Evolutionary conservation across 1,139 yeast genomes (phyloP), one percentile per base, ranked within the genome.

Genomic region (Diutina neorugosa): DNA sequence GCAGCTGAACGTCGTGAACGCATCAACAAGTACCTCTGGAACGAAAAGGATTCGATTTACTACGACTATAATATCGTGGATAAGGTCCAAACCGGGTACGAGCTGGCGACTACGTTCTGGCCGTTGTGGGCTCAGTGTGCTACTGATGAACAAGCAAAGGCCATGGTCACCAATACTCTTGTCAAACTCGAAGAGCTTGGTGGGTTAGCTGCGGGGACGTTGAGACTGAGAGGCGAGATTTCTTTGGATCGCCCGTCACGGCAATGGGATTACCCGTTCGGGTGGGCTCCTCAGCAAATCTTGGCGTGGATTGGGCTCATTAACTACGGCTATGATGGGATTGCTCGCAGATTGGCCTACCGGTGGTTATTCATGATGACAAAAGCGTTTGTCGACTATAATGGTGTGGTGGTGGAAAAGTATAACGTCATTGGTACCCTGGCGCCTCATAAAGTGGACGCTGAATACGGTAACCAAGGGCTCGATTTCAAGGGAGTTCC

Each of bases 251-350:
- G 91, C 60, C 96, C 96, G 23, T 82, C 87, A 40, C 78, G 98
- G 66, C 98, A 93, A 70, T 93, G 98, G 98, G 98, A 93, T 66
- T 93, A 84, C 65, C 98, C 98, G 6, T 89, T 74, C 63, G 98
- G 98, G 4, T 93, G 98, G 98, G 97, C 98, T 0, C 98, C 98
- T 2, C 98, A 94, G 66, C 98, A 93, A 66, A 88, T 93, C 20
- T 69, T 93, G 54, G 94, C 96, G 0, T 93, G 98, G 98, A 79
- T 79, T 49, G 98, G 98, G 0, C 73, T 93, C 44, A 64, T 67
- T 40, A 80, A 84, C 54, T 93, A 93, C 64, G 95, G 94, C 0
- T 88, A 75, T 63, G 70, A 68, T 3, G 82, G 78, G 2, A 79
- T 78, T 23, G 84, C 94, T 2, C 75, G 84, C 56, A 72, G 98